Conservation (phyloP, 176 grass and related monocot species). For the Avena eriantha region DNA sequence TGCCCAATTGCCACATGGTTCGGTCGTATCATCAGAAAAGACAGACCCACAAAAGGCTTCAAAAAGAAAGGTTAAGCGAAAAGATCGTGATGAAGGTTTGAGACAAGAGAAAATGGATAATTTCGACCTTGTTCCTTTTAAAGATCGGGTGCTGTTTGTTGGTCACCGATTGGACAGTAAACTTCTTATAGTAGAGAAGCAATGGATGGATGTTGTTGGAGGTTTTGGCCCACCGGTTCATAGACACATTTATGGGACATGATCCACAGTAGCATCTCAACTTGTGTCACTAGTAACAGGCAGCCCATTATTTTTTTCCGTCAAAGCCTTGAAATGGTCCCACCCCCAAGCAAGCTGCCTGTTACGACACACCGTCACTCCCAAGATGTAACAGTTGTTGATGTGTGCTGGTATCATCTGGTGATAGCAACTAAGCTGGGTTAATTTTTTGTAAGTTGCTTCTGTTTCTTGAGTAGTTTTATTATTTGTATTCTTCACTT, state of each 20-base stretch:
- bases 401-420: slow-evolving; percentile 26
- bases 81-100: slow-evolving; percentile 53
- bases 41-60: no score
- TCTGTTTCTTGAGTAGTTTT: slow-evolving; percentile 5
- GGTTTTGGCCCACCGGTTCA: slow-evolving; percentile 69
- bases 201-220: slow-evolving; percentile 80
- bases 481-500: slow-evolving; percentile 15
- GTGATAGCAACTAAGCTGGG: slow-evolving; percentile 6
- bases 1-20: slow-evolving; percentile 23
- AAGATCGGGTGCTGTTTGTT: slow-evolving; percentile 77
- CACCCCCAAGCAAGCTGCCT: background rate
- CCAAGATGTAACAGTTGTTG: slow-evolving; percentile 26
- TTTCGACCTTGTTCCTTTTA: slow-evolving; percentile 74
- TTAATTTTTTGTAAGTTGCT: slow-evolving; percentile 10
- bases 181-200: slow-evolving; percentile 81
- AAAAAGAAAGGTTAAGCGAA: slow-evolving; percentile 60
- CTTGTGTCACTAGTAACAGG: slow-evolving; percentile 1
- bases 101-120: slow-evolving; percentile 59
- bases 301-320: background rate
- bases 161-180: slow-evolving; percentile 76
- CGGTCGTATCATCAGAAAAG: no score
- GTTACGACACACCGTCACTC: background rate
- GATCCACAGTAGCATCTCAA: slow-evolving; percentile 2
- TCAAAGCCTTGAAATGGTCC: slow-evolving; percentile 13
- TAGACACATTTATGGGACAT: slow-evolving; percentile 88